Conservation (phyloP, 305 asterid species). For the Fraxinus greggii region DNA sequence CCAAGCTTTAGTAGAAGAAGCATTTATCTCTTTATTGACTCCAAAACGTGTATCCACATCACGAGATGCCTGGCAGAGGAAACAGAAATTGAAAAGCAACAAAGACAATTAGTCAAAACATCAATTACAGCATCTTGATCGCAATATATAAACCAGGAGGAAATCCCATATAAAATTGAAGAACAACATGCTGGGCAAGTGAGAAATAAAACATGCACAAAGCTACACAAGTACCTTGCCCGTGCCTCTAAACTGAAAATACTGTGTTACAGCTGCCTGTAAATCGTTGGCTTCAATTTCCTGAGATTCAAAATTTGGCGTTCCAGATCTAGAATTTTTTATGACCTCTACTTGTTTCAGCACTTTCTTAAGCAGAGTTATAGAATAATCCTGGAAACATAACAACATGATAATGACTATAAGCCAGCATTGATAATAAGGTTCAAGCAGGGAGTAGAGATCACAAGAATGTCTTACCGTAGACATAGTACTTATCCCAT, state of each 20-base stretch:
- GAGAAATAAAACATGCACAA: conserved; percentile 17
- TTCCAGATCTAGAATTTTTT: conserved; percentile 88
- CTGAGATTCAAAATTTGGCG: conserved; percentile 83
- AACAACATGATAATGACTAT: conserved; percentile 31
- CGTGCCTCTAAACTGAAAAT: conserved; percentile 83
- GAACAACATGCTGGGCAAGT: conserved; percentile 4
- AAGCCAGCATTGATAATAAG: conserved; percentile 29
- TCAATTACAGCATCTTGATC: conserved; percentile 1
- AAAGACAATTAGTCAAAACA: conserved; percentile 11
- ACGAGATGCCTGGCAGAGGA: conserved; percentile 71
- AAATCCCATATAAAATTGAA: conserved; percentile 15
- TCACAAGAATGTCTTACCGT: conserved; percentile 52
- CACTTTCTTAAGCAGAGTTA: conserved; percentile 78
- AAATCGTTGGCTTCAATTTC: conserved; percentile 82
- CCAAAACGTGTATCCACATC: conserved; percentile 89
- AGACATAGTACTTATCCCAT: conserved; percentile 86
- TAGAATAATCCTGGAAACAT: conserved; percentile 75
- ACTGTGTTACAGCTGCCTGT: conserved; percentile 79
- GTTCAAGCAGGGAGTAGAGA: conserved; percentile 12
- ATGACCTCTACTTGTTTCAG: conserved; percentile 80
- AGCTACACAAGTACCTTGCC: conserved; percentile 63
- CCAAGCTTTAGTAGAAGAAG: conserved; percentile 91
- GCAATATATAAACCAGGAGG: conserved; percentile 12
- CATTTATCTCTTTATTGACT: conserved; percentile 58
- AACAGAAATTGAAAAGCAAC: conserved; percentile 8